Evolutionary conservation across 352 stramenopile genomes (phyloP).

Genomic region (Peronospora tabacina): DNA sequence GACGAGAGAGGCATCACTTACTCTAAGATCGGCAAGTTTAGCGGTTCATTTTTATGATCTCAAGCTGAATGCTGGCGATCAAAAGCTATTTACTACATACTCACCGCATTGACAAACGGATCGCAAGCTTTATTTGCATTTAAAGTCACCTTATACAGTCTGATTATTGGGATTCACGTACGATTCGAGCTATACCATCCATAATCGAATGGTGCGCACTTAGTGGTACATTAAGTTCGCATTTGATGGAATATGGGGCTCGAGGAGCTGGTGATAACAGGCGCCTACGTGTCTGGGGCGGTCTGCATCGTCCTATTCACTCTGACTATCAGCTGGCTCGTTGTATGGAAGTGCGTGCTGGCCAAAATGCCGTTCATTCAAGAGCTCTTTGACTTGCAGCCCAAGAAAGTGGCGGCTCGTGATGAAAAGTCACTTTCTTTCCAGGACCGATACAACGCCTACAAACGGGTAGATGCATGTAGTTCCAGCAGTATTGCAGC

Average conservation of each 20-base stretch:
- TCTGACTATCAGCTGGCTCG: conserved; percentile 60
- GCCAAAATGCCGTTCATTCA: conserved; percentile 79
- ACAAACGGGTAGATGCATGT: conserved; percentile 39
- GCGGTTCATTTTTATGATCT: no score
- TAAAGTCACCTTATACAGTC: no score
- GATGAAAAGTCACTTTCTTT: conserved; percentile 57
- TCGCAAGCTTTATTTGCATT: no score
- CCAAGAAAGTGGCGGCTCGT: conserved; percentile 33
- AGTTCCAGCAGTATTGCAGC: not conserved
- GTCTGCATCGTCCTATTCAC: conserved; percentile 82
- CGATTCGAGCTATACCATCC: no score
- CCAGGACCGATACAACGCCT: conserved; percentile 59
- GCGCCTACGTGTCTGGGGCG: conserved; percentile 61
- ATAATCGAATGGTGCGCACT: not conserved
- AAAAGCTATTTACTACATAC: no score
- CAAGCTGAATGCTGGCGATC: no score
- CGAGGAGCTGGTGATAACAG: conserved; percentile 49
- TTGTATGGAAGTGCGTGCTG: conserved; percentile 82
- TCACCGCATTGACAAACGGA: no score
- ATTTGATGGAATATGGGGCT: conserved; percentile 24
- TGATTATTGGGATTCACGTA: no score
- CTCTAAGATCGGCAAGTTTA: no score
- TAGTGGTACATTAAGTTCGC: conserved; percentile 18
- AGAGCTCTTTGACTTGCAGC: conserved; percentile 79
- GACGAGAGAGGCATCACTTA: no score